Evolutionary conservation across 2,329 filamentous ascomycete genomes (phyloP).

Genomic region (Zymoseptoria ardabiliae): DNA sequence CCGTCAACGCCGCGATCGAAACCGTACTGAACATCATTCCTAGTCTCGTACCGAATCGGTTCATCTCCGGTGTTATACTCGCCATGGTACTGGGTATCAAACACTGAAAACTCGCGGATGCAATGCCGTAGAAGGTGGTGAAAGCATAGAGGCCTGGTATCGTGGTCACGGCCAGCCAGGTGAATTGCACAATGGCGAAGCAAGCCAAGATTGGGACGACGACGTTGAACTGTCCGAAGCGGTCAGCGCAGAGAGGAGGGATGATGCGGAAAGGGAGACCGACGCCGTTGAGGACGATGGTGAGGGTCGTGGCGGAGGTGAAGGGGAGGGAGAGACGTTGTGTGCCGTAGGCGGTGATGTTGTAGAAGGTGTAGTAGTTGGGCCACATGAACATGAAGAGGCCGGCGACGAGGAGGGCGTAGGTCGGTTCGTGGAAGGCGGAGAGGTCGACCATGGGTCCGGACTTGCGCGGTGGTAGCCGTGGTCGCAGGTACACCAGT

Average conservation of each 20-base stretch:
- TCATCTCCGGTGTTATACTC: conserved; percentile 40
- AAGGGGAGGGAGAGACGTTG: conserved; percentile 36
- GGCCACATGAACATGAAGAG: conserved; percentile 28
- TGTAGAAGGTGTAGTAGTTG: conserved; percentile 41
- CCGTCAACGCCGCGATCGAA: conserved; percentile 39
- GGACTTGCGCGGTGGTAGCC: conserved; percentile 37
- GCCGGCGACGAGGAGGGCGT: conserved; percentile 30
- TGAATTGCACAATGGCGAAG: conserved; percentile 45
- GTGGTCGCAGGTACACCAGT: conserved; percentile 33
- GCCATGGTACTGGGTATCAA: conserved; percentile 39
- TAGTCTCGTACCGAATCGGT: conserved; percentile 39
- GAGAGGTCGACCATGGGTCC: conserved; percentile 37
- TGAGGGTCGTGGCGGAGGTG: conserved; percentile 44
- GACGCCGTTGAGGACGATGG: conserved; percentile 53
- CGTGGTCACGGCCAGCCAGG: conserved; percentile 48
- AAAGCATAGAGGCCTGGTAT: conserved; percentile 36
- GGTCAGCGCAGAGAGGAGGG: conserved; percentile 48
- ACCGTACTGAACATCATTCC: conserved; percentile 43
- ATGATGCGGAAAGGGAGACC: conserved; percentile 49
- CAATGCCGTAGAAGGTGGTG: conserved; percentile 39
- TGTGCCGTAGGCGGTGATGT: conserved; percentile 33
- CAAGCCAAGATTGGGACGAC: conserved; percentile 43
- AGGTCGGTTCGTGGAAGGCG: conserved; percentile 37
- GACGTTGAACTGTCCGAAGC: conserved; percentile 49
- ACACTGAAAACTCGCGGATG: conserved; percentile 39